Conservation (phyloP, 257 asterid species). For the Cynanchum wilfordii region DNA sequence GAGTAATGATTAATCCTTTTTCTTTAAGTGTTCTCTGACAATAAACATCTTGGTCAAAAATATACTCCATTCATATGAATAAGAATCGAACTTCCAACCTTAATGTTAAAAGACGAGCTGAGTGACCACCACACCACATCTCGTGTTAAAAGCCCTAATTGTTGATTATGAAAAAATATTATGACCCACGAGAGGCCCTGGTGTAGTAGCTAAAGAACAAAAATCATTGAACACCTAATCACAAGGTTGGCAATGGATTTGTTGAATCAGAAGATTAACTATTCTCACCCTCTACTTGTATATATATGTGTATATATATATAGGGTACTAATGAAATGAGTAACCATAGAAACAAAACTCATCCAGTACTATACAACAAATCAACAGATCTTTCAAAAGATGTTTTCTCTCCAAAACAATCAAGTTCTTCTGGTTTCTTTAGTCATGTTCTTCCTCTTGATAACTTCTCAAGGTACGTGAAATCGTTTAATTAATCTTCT, state of each 20-base stretch:
- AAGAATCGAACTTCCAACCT: no score
- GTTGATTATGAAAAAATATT: neutral
- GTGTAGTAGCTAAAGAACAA: neutral
- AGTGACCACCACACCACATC: no score
- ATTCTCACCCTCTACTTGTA: neutral
- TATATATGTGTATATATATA: neutral
- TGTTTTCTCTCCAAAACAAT: slow-evolving; percentile 6
- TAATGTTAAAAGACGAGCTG: no score
- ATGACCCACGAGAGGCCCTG: slow-evolving; percentile 9
- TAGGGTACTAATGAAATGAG: neutral
- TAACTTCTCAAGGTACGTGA: slow-evolving; percentile 9
- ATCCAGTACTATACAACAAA: neutral
- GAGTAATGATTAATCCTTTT: no score
- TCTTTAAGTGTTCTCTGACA: no score
- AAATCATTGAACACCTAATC: neutral
- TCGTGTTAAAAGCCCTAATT: neutral
- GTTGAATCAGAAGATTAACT: neutral
- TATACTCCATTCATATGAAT: no score
- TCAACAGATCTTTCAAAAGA: neutral
- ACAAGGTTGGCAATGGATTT: neutral
- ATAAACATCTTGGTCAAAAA: no score
- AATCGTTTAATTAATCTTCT: neutral
- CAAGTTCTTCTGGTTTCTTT: neutral
- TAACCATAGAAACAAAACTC: neutral
- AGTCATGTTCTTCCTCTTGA: slow-evolving; percentile 7